These are phyloP conservation scores for Leptodermis oblonga DNA, from an alignment of 257 asterid genomes.

Conservation along the genomic window DNA sequence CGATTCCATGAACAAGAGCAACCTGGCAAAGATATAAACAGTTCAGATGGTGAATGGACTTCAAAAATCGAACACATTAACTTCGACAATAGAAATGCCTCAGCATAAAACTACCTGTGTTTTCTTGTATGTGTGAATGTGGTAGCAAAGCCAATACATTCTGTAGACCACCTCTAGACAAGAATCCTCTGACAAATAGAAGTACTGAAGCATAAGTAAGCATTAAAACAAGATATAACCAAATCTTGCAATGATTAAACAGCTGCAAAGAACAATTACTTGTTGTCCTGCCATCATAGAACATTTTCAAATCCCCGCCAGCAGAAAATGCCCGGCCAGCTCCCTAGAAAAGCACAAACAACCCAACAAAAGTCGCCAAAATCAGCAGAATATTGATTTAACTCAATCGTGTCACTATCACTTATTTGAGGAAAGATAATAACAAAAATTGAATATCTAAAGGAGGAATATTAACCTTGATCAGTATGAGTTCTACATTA, in stretches of 20 bases:
- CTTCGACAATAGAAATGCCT: neutral
- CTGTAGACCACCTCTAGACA: slow-evolving; percentile 82
- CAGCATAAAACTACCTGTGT: slow-evolving; percentile 39
- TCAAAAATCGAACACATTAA: neutral
- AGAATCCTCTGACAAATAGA: slow-evolving; percentile 58
- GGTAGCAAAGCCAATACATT: slow-evolving; percentile 98
- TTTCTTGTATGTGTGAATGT: slow-evolving; percentile 81
- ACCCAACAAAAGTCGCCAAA: slow-evolving; percentile 6
- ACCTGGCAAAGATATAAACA: slow-evolving; percentile 40
- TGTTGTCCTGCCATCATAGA: slow-evolving; percentile 68
- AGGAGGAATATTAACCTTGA: slow-evolving; percentile 48
- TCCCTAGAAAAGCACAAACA: slow-evolving; percentile 44
- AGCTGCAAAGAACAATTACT: slow-evolving; percentile 34
- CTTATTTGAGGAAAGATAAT: neutral
- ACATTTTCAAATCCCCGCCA: slow-evolving; percentile 92
- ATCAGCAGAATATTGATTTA: neutral
- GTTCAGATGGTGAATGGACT: neutral
- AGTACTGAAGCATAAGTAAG: slow-evolving; percentile 4
- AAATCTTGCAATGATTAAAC: slow-evolving; percentile 10
- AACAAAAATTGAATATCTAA: slow-evolving; percentile 1
- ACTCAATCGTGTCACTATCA: neutral
- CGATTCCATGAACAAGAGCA: slow-evolving; percentile 86
- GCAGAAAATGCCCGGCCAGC: slow-evolving; percentile 96
- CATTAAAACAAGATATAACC: slow-evolving; percentile 5
- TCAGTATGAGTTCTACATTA: slow-evolving; percentile 54